These are phyloP conservation scores for Syzygium malaccense DNA, from an alignment of 441 rosid species.

Conservation along the genomic window DNA sequence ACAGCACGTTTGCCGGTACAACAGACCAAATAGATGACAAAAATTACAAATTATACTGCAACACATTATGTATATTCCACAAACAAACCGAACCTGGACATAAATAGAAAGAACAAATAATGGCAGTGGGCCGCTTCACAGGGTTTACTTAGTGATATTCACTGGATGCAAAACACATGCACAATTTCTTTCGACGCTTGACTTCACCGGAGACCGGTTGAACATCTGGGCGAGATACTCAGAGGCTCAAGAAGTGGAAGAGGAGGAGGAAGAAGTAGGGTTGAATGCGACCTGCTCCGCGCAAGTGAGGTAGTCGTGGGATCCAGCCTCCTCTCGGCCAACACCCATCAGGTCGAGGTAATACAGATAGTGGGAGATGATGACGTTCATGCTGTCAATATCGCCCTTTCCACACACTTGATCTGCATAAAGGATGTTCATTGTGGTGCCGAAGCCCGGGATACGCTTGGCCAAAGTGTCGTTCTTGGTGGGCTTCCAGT, in stretches of 20 bases:
- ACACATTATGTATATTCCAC: background rate
- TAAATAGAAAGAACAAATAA: background rate
- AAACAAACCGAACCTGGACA: background rate
- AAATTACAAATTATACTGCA: background rate
- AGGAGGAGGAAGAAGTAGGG: background rate
- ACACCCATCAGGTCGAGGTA: conserved; percentile 14
- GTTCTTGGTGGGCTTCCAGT: conserved; percentile 19
- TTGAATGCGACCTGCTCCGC: conserved; percentile 11
- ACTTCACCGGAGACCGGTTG: background rate
- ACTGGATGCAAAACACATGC: background rate
- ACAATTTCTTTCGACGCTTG: background rate
- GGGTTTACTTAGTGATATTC: background rate
- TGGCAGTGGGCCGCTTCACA: background rate
- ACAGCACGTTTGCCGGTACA: background rate
- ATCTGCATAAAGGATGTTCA: background rate
- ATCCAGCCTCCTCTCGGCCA: conserved; percentile 8
- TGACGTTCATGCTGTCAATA: background rate
- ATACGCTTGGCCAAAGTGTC: conserved; percentile 14
- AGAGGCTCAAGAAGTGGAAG: background rate
- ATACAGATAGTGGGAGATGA: conserved; percentile 9
- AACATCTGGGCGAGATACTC: background rate
- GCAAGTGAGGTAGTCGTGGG: background rate
- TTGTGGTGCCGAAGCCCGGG: background rate
- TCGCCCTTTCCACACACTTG: background rate
- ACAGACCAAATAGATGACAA: background rate